Evolutionary conservation across 768 basidiomycete genomes (phyloP).

Genomic region (Russula sp.): DNA sequence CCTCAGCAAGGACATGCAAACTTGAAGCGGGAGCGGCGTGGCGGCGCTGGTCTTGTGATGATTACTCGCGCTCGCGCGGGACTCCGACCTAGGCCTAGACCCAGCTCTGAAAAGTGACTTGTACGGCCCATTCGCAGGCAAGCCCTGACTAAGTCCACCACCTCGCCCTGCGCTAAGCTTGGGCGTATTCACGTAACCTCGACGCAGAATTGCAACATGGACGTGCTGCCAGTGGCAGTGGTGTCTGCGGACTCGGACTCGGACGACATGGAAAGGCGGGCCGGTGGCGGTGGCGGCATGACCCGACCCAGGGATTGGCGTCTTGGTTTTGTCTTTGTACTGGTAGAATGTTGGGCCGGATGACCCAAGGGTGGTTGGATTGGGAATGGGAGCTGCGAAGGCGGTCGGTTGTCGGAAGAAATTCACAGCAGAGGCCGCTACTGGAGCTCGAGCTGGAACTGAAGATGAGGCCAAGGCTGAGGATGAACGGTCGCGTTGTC

Average conservation of each 20-base stretch:
- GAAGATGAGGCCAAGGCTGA: not conserved
- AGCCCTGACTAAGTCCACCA: too few relatives aligned
- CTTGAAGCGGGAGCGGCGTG: slow-evolving; percentile 10
- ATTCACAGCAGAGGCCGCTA: not conserved
- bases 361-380: not conserved
- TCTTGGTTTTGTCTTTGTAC: not conserved
- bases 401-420: slow-evolving; percentile 22
- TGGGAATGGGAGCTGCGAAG: slow-evolving; percentile 9
- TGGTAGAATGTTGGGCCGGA: slow-evolving; percentile 12
- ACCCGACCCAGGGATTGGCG: too few relatives aligned
- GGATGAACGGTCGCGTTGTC: slow-evolving; percentile 4
- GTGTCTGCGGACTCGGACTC: too few relatives aligned
- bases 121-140: slow-evolving; percentile 22
- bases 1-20: slow-evolving; percentile 22
- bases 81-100: slow-evolving; percentile 5
- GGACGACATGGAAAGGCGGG: too few relatives aligned
- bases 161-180: too few relatives aligned
- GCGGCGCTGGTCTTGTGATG: not conserved
- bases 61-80: slow-evolving; percentile 2
- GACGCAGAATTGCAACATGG: too few relatives aligned
- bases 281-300: too few relatives aligned
- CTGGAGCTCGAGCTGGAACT: not conserved
- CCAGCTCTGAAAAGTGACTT: slow-evolving; percentile 25
- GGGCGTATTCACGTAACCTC: too few relatives aligned
- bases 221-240: too few relatives aligned